Evolutionary conservation across 192 early-diverging fungal genomes (phyloP), one percentile per base, ranked within the genome.

Genomic region (Kappamyces sp.): DNA sequence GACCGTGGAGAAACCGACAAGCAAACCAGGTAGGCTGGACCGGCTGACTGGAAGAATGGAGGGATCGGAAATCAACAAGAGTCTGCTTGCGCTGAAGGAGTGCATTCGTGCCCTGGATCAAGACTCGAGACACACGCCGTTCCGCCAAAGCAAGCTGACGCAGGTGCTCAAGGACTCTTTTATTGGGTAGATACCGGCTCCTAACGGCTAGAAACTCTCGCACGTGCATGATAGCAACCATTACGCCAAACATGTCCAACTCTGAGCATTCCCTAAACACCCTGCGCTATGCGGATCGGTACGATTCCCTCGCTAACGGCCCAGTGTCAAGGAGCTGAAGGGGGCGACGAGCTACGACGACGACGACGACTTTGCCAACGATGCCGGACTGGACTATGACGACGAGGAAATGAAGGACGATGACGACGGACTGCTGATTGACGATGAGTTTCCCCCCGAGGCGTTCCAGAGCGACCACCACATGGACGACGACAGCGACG

Each of bases 61-160:
- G 66, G 97, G 94, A 9, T 90, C 94, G 1, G 94, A 99, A 74
- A 99, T 99, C 76, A 99, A 99, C 79, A 97, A 97, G 72, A 92
- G 91, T 67, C 76, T 99, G 62, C 73, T 99, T 54, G 97, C 97
- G 0, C 71, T 99, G 60, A 97, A 99, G 69, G 94, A 97, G 65
- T 97, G 94, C 62, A 99, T 99, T 71, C 87, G 94, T 51, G 93
- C 97, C 1, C 69, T 97, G 41, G 97, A 97, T 65, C 86, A 93
- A 64, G 89, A 90, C 60, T 94, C 93, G 58, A 87, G 84, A 48
- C 97, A 99, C 68, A 93, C 90, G 38, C 97, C 97, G 2, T 99
- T 97, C 79, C 82, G 97, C 46, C 93, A 97, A 68, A 89, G 86
- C 66, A 99, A 99, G 74, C 68, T 99, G 50, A 99, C 97, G 0